Evolutionary conservation across 306 rosid species (phyloP).

Genomic region (Hippophae gyantsensis): DNA sequence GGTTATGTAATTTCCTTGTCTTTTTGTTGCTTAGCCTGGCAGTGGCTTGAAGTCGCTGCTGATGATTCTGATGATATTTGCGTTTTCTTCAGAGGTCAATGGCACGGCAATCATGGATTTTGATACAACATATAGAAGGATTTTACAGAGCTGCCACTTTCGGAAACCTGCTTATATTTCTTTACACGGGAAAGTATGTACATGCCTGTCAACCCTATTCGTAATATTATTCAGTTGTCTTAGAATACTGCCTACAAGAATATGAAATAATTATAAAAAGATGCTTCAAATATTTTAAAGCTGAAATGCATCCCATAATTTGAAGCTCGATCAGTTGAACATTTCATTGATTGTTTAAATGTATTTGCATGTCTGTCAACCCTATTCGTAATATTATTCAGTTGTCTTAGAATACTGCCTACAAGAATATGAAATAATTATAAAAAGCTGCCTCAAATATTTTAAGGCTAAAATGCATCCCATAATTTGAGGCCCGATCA

Average conservation of each 20-base stretch:
- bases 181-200: constrained; percentile 77
- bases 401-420: too few relatives aligned
- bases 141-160: constrained; percentile 89
- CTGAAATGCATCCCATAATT: neutral
- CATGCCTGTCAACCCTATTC: constrained; percentile 8
- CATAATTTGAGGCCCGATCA: too few relatives aligned
- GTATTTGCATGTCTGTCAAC: too few relatives aligned
- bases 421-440: too few relatives aligned
- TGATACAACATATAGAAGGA: constrained; percentile 81
- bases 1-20: constrained; percentile 33
- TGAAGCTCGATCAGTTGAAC: too few relatives aligned
- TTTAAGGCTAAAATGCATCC: too few relatives aligned
- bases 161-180: constrained; percentile 91
- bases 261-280: neutral
- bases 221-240: constrained; percentile 1
- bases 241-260: neutral
- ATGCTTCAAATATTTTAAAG: neutral
- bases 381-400: too few relatives aligned
- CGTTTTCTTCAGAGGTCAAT: constrained; percentile 61
- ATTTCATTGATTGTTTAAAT: neutral
- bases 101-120: constrained; percentile 72
- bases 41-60: constrained; percentile 10
- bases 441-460: too few relatives aligned
- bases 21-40: constrained; percentile 6
- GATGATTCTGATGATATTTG: neutral